These are phyloP conservation scores for Tylopilus sp. DNA, from an alignment of 1,284 basidiomycete species.

Conservation along the genomic window DNA sequence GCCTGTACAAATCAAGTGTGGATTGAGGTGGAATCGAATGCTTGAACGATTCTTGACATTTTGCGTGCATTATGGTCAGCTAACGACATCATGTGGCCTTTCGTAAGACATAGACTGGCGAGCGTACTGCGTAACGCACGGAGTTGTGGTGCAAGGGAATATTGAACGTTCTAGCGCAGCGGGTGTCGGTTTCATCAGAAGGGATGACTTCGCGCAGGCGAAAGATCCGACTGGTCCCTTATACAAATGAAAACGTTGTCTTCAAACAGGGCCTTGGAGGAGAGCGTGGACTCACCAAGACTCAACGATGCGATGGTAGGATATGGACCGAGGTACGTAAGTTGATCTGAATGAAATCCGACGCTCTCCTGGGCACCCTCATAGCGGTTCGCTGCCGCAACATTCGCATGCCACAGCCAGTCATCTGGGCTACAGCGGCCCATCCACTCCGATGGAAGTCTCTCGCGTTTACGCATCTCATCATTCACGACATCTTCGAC, in stretches of 20 bases:
- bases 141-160: slow-evolving; percentile 83
- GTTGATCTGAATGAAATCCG: slow-evolving; percentile 80
- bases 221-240: slow-evolving; percentile 72
- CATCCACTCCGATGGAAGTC: slow-evolving; percentile 73
- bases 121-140: slow-evolving; percentile 39
- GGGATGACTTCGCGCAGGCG: slow-evolving; percentile 74
- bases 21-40: slow-evolving; percentile 75
- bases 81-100: slow-evolving; percentile 30
- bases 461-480: slow-evolving; percentile 58
- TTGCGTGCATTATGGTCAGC: slow-evolving; percentile 90
- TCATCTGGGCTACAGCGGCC: slow-evolving; percentile 31
- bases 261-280: neutral
- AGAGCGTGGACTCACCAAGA: slow-evolving; percentile 54
- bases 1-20: slow-evolving; percentile 73
- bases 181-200: slow-evolving; percentile 48
- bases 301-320: slow-evolving; percentile 91
- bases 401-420: slow-evolving; percentile 78
- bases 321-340: slow-evolving; percentile 84
- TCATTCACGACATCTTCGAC: slow-evolving; percentile 77
- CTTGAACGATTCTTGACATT: slow-evolving; percentile 88
- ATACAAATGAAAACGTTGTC: slow-evolving; percentile 9
- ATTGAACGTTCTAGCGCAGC: slow-evolving; percentile 75
- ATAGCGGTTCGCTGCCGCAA: slow-evolving; percentile 90
- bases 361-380: slow-evolving; percentile 82
- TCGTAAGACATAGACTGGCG: neutral